Evolutionary conservation across 169 alveolate genomes (phyloP).

Genomic region (Besnoitia besnoiti): DNA sequence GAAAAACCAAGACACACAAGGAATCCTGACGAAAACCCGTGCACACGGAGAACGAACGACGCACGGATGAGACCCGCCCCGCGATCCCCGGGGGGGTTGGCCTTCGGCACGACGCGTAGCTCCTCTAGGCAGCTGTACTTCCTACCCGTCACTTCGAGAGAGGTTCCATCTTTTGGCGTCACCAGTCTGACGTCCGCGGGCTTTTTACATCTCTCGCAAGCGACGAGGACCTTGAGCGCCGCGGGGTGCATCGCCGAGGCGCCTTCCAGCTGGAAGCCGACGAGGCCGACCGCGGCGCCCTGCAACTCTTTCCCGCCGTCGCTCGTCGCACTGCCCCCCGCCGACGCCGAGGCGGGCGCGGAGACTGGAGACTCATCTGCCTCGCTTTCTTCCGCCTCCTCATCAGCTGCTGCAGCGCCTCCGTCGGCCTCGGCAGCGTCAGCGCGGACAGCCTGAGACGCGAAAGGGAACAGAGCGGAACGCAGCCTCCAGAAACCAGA

Average conservation of each 20-base stretch:
- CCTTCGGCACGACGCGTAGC: too few relatives aligned
- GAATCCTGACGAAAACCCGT: background rate
- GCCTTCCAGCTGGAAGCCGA: slow-evolving; percentile 26
- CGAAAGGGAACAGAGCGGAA: too few relatives aligned
- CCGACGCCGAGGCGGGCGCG: background rate
- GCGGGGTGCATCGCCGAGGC: slow-evolving; percentile 44
- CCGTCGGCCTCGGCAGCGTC: too few relatives aligned
- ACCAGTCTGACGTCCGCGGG: slow-evolving; percentile 48
- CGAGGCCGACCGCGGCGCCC: background rate
- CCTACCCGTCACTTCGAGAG: slow-evolving; percentile 58
- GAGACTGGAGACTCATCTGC: background rate
- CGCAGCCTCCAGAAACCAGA: too few relatives aligned
- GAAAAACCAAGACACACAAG: too few relatives aligned
- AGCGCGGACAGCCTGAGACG: too few relatives aligned
- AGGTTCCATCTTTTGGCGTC: slow-evolving; percentile 55
- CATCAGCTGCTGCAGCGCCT: too few relatives aligned
- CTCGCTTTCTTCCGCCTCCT: background rate
- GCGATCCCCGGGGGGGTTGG: too few relatives aligned
- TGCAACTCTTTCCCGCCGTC: background rate
- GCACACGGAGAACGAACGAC: background rate
- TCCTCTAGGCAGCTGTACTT: too few relatives aligned
- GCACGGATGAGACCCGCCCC: too few relatives aligned
- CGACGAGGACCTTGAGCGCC: slow-evolving; percentile 48
- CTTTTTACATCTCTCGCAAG: slow-evolving; percentile 57
- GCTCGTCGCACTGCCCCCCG: background rate